Conservation (phyloP, 1,284 basidiomycete genomes). For the Trametes pubescens region DNA sequence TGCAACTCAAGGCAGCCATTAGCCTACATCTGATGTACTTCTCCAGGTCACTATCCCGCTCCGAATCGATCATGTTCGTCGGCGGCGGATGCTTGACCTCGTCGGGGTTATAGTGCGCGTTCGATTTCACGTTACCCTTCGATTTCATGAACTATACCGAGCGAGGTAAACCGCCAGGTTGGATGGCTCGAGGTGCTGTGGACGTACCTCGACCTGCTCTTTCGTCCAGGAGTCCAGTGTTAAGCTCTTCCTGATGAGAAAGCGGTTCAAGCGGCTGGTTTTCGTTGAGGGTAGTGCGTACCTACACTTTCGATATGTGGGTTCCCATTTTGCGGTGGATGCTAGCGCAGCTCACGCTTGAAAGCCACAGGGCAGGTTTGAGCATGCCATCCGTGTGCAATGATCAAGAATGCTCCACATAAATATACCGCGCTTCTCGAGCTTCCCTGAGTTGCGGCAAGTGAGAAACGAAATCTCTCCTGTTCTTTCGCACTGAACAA, state of each 20-base stretch:
- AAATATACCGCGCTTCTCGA: not conserved
- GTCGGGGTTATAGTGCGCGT: slow-evolving; percentile 78
- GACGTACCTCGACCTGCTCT: slow-evolving; percentile 82
- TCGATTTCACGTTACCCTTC: slow-evolving; percentile 81
- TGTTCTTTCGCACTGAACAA: not conserved
- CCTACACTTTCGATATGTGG: slow-evolving; percentile 85
- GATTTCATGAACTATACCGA: slow-evolving; percentile 68
- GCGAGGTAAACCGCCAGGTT: not conserved
- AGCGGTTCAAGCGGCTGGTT: slow-evolving; percentile 5
- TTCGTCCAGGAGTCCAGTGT: slow-evolving; percentile 86
- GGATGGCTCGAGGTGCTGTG: not conserved
- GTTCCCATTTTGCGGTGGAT: slow-evolving; percentile 91
- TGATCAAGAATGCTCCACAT: slow-evolving; percentile 1
- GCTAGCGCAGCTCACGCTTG: slow-evolving; percentile 82
- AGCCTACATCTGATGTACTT: slow-evolving; percentile 79
- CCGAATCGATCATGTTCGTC: slow-evolving; percentile 78
- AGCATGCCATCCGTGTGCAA: not conserved
- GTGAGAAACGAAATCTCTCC: not conserved
- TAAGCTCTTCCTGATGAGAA: slow-evolving; percentile 76
- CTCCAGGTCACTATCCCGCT: slow-evolving; percentile 86
- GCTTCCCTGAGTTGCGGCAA: not conserved
- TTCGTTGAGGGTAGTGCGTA: slow-evolving; percentile 33
- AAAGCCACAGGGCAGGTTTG: not conserved
- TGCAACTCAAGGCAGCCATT: not conserved
- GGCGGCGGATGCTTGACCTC: slow-evolving; percentile 81